Evolutionary conservation across 345 rosid genomes (phyloP), one percentile per base, ranked within the genome.

Genomic region (Populus nigra): DNA sequence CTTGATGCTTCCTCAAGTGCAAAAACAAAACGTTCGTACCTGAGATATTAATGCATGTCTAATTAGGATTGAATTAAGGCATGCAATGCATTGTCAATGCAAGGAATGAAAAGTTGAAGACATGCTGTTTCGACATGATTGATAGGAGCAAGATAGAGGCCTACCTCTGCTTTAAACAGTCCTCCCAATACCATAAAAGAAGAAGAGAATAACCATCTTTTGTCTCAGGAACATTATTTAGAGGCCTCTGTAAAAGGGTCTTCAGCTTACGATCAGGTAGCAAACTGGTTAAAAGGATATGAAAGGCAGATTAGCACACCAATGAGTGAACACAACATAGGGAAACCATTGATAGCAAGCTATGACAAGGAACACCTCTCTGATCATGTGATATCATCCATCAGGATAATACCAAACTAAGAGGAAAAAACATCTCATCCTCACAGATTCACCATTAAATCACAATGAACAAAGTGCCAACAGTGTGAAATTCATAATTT

Each of bases 151-250:
- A 69, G 38, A 66, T 39, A 61, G 43, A 69, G 17, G 65, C 65
- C 77, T 79, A 96, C 99, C 98, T 93, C 80, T 88, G 92, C 89
- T 92, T 96, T 80, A 96, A 84, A 86, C 97, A 89, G n/a, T 96
- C 99, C 84, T 96, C 99, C 91, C 96, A 96, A 78, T 93, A 93
- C 99, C 97, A 96, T 78, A 92, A 92, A 27, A 93, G 92, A 73
- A 93, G 84, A 84, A 96, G 95, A 61, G 98, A 91, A 82, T 91
- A 78, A 72, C 98, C 99, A 86, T 96, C 99, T 83, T 92, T 96
- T 45, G 84, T 89, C 81, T 96, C 95, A 5, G 97, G 91, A 74
- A 96, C 85, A 62, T 84, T 80, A 72, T 87, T 85, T 22, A 96
- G 68, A 11, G 97, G 97, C 79, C 89, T 87, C 74, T 93, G 99